These are phyloP conservation scores for Ceratocystis albifundus DNA, from an alignment of 2,329 filamentous ascomycete species.

Conservation along the genomic window DNA sequence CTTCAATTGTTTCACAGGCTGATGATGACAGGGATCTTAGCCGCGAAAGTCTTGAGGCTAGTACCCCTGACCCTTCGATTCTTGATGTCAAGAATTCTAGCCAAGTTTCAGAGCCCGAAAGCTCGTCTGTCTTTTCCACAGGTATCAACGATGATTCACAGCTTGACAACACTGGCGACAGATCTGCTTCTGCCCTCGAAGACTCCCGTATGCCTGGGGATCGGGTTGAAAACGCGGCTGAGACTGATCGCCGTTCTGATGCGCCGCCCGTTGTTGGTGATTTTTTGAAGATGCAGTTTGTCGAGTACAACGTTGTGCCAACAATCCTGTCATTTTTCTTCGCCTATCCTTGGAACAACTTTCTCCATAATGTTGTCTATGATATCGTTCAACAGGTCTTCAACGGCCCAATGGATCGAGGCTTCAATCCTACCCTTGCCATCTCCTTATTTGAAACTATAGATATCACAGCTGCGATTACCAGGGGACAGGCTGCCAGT, in stretches of 20 bases:
- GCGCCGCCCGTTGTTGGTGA: constrained; percentile 66
- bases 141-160: constrained; percentile 20
- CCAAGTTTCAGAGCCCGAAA: constrained; percentile 23
- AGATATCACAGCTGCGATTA: constrained; percentile 79
- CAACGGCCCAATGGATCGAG: constrained; percentile 93
- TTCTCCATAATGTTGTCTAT: constrained; percentile 97
- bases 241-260: neutral
- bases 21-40: constrained; percentile 21
- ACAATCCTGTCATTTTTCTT: constrained; percentile 99
- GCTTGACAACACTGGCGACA: constrained; percentile 9
- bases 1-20: constrained; percentile 23
- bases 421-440: constrained; percentile 79
- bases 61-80: constrained; percentile 18
- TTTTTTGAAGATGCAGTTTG: constrained; percentile 89
- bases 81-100: constrained; percentile 22
- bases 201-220: constrained; percentile 1
- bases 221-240: neutral
- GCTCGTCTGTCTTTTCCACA: constrained; percentile 23
- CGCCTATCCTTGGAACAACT: constrained; percentile 98
- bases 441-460: constrained; percentile 88
- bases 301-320: constrained; percentile 85
- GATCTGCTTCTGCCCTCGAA: constrained; percentile 12
- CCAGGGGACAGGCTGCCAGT: constrained; percentile 76
- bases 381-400: constrained; percentile 98
- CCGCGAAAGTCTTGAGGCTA: constrained; percentile 19